A percentile compares a stretch with the other conserved stretches of the same genome.
These are phyloP conservation scores for Microsporum audouinii DNA, from an alignment of 2,329 filamentous ascomycete genomes.

Conservation along the genomic window DNA sequence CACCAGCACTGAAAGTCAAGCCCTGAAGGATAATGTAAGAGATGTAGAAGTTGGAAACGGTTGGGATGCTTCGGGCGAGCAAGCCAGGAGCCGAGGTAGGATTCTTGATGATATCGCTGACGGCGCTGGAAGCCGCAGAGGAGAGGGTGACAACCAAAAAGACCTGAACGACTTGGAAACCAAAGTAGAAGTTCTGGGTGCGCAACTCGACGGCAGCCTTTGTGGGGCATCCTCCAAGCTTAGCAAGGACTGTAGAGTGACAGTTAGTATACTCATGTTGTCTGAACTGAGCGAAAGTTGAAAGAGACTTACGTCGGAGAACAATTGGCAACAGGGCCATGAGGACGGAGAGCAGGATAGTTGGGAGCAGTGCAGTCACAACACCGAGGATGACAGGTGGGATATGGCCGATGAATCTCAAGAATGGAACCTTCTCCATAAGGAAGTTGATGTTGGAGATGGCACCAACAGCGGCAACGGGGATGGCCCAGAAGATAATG, in stretches of 20 bases:
- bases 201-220: slow-evolving; percentile 71
- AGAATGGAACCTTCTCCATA: slow-evolving; percentile 50
- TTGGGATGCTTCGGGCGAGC: slow-evolving; percentile 64
- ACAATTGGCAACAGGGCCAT: slow-evolving; percentile 79
- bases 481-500: slow-evolving; percentile 77
- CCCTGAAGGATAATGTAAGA: slow-evolving; percentile 93
- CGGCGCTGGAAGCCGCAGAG: slow-evolving; percentile 64
- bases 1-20: slow-evolving; percentile 61
- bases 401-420: slow-evolving; percentile 61
- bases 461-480: slow-evolving; percentile 66
- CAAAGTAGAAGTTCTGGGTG: slow-evolving; percentile 81
- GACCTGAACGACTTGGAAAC: slow-evolving; percentile 62
- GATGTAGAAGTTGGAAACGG: slow-evolving; percentile 86
- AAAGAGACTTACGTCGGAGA: slow-evolving; percentile 53
- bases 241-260: slow-evolving; percentile 53
- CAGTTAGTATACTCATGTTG: not conserved
- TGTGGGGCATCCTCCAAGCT: slow-evolving; percentile 67
- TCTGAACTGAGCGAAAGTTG: not conserved
- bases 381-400: slow-evolving; percentile 65
- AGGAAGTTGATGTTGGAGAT: slow-evolving; percentile 76
- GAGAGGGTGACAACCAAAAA: slow-evolving; percentile 78
- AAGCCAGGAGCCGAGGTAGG: slow-evolving; percentile 52
- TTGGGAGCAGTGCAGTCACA: slow-evolving; percentile 72
- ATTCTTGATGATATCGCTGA: slow-evolving; percentile 50
- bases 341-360: slow-evolving; percentile 64